Conservation (phyloP, 768 basidiomycete genomes). For the Russula sp. region DNA sequence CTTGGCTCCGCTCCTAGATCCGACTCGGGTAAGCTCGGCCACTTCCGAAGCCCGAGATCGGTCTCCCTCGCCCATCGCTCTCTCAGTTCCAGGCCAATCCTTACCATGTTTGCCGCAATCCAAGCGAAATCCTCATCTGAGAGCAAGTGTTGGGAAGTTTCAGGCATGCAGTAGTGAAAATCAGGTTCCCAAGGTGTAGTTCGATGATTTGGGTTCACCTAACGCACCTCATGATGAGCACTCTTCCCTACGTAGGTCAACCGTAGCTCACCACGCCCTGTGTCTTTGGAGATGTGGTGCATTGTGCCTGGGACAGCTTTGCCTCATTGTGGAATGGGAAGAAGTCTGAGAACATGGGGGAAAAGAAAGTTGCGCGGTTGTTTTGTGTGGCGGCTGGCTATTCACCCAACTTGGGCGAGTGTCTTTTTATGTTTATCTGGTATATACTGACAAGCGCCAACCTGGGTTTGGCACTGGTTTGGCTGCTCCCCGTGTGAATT, state of each 20-base stretch:
- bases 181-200: too few species aligned
- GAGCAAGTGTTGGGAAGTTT: too few species aligned
- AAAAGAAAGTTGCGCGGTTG: neutral
- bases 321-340: neutral
- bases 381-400: neutral
- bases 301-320: too few species aligned
- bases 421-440: neutral
- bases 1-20: neutral
- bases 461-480: too few species aligned
- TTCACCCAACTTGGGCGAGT: neutral
- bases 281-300: neutral
- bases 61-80: too few species aligned
- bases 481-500: too few species aligned
- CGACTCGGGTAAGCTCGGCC: neutral
- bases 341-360: neutral
- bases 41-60: neutral
- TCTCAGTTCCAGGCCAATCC: neutral
- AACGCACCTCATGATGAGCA: too few species aligned
- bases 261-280: neutral
- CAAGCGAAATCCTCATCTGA: too few species aligned
- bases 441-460: too few species aligned
- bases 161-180: too few species aligned
- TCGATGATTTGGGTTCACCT: too few species aligned
- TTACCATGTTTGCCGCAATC: neutral
- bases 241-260: too few species aligned